Conservation (phyloP, 169 alveolate genomes). For the Cryptosporidium meleagridis region DNA sequence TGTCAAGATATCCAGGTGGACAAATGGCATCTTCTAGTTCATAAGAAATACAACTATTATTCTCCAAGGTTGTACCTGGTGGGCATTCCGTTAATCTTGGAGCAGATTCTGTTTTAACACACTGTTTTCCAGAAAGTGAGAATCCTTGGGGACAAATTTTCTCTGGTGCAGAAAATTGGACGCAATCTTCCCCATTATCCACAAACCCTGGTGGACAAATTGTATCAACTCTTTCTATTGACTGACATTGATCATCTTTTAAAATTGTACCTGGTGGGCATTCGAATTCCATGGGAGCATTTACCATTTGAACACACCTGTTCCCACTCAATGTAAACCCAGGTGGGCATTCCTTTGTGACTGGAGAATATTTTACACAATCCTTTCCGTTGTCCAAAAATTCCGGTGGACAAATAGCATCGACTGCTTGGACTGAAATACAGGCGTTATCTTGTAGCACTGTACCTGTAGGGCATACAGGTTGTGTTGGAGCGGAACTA, state of each 20-base stretch:
- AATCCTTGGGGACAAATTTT: conserved; percentile 63
- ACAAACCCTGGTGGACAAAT: conserved; percentile 71
- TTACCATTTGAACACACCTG: conserved; percentile 44
- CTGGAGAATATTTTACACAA: conserved; percentile 72
- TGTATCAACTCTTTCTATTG: conserved; percentile 74
- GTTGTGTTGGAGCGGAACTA: conserved; percentile 72
- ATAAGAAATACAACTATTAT: conserved; percentile 41
- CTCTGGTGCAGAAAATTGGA: conserved; percentile 69
- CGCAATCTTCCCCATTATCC: conserved; percentile 75
- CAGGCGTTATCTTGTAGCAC: conserved; percentile 62
- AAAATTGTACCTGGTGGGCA: conserved; percentile 74
- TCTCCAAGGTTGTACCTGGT: conserved; percentile 71
- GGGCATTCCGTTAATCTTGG: conserved; percentile 68
- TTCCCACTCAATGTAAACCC: conserved; percentile 67
- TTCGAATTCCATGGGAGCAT: conserved; percentile 69
- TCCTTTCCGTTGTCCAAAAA: conserved; percentile 70
- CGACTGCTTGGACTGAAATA: conserved; percentile 70
- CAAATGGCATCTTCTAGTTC: conserved; percentile 66
- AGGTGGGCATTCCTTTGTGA: conserved; percentile 72
- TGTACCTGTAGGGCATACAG: conserved; percentile 71
- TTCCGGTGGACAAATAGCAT: conserved; percentile 74
- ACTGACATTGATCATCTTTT: conserved; percentile 68
- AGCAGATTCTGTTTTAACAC: conserved; percentile 63
- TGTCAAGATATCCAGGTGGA: conserved; percentile 71
- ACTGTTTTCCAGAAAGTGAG: conserved; percentile 69